These are phyloP conservation scores for Teratosphaeria viscida DNA, from an alignment of 2,329 filamentous ascomycete species.

Conservation along the genomic window DNA sequence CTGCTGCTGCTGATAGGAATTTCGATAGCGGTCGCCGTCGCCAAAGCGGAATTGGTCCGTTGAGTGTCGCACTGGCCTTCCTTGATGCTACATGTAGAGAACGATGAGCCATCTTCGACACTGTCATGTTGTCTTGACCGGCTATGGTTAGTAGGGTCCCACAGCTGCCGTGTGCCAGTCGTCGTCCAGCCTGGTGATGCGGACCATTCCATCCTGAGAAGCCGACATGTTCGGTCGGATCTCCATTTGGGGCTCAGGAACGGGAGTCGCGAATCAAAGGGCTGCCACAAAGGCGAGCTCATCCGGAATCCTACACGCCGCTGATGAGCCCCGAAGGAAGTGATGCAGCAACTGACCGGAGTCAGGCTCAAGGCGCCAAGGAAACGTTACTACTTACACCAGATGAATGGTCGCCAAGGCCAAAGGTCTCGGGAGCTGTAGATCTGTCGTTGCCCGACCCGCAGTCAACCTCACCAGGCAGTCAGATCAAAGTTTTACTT, in stretches of 20 bases:
- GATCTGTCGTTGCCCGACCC: no score
- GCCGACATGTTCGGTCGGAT: not conserved
- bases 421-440: no score
- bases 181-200: not conserved
- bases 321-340: not conserved
- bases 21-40: not conserved
- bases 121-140: not conserved
- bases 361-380: not conserved
- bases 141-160: not conserved
- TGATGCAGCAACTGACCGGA: not conserved
- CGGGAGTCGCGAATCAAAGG: not conserved
- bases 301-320: not conserved
- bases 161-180: not conserved
- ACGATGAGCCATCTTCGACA: not conserved
- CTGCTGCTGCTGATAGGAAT: not conserved
- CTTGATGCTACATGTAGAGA: not conserved
- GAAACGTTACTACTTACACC: not conserved
- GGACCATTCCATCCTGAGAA: not conserved
- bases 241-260: not conserved
- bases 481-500: no score
- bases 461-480: no score
- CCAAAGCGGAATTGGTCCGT: not conserved
- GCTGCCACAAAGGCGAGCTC: not conserved
- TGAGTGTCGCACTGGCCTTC: not conserved
- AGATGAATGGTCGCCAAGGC: no score